A percentile compares a stretch with the other conserved stretches of the same genome.
Evolutionary conservation across 495 filamentous ascomycete genomes (phyloP).

Genomic region (Aspergillus bridgeri): DNA sequence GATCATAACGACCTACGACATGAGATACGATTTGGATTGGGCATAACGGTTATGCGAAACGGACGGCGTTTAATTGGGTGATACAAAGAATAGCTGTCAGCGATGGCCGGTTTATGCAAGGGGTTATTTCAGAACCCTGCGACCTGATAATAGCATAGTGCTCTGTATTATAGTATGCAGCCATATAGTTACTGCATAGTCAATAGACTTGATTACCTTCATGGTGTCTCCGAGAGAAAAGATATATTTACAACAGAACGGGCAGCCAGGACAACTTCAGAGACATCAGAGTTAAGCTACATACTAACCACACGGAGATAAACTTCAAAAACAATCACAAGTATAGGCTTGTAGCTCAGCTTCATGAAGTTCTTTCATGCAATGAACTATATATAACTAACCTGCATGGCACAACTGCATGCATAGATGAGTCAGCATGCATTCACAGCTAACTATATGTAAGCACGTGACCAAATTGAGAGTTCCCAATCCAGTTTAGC

Average conservation of each 20-base stretch:
- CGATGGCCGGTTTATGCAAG: neutral
- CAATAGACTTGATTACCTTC: too few relatives aligned
- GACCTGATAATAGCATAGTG: neutral
- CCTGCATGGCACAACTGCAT: too few relatives aligned
- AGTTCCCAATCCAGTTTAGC: neutral
- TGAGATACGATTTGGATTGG: neutral
- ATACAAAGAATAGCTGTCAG: neutral
- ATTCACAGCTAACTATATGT: neutral
- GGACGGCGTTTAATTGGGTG: neutral
- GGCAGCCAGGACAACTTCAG: too few relatives aligned
- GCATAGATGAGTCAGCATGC: too few relatives aligned
- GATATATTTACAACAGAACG: too few relatives aligned
- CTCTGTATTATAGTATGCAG: neutral
- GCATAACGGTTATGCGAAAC: neutral
- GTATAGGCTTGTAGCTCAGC: too few relatives aligned
- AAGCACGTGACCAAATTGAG: neutral
- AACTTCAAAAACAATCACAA: too few relatives aligned
- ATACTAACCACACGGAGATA: too few relatives aligned
- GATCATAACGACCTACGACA: constrained; percentile 1
- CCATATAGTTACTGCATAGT: neutral
- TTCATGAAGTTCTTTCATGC: too few relatives aligned
- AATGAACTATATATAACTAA: too few relatives aligned
- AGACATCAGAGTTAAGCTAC: too few relatives aligned
- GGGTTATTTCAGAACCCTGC: neutral
- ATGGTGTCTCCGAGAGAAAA: too few relatives aligned